Percentiles rank a stretch among this genome's conserved stretches.
Evolutionary conservation across 176 grass and related monocot species (phyloP).

Genomic region (Triticum monococcum): DNA sequence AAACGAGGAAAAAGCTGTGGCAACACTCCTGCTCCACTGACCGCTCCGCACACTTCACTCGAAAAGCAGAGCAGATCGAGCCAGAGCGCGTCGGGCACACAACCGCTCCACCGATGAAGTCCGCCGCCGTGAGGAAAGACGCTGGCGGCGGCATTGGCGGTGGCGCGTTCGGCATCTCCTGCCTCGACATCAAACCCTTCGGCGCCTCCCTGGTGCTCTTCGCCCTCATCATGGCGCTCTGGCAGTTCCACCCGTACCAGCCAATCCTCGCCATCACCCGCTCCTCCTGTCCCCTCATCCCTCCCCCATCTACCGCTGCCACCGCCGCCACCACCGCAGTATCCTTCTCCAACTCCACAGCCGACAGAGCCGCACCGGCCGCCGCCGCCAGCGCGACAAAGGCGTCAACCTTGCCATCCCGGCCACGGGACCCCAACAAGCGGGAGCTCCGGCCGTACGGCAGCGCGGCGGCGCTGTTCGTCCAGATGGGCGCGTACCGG

Average conservation of each 20-base stretch:
- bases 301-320: neutral
- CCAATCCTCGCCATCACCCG: constrained; percentile 23
- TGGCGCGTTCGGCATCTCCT: constrained; percentile 34
- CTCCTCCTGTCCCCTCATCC: constrained; percentile 26
- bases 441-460: constrained; percentile 72
- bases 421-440: constrained; percentile 38
- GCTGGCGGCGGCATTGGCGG: constrained; percentile 3
- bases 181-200: constrained; percentile 80
- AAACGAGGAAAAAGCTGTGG: constrained; percentile 5
- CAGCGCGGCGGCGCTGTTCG: constrained; percentile 76
- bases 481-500: constrained; percentile 91
- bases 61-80: constrained; percentile 14
- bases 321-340: neutral
- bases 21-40: neutral
- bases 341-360: constrained; percentile 6
- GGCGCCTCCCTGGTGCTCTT: constrained; percentile 63
- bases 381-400: neutral
- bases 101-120: constrained; percentile 32
- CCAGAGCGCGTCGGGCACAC: neutral
- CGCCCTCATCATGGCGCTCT: constrained; percentile 58
- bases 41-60: neutral
- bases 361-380: neutral
- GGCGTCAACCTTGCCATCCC: neutral
- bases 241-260: constrained; percentile 67
- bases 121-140: constrained; percentile 34